Percentiles rank a stretch among this genome's conserved stretches.
phyloP scores from a whole-genome alignment of 768 basidiomycete genomes.

The Leccinum variicolor region DNA sequence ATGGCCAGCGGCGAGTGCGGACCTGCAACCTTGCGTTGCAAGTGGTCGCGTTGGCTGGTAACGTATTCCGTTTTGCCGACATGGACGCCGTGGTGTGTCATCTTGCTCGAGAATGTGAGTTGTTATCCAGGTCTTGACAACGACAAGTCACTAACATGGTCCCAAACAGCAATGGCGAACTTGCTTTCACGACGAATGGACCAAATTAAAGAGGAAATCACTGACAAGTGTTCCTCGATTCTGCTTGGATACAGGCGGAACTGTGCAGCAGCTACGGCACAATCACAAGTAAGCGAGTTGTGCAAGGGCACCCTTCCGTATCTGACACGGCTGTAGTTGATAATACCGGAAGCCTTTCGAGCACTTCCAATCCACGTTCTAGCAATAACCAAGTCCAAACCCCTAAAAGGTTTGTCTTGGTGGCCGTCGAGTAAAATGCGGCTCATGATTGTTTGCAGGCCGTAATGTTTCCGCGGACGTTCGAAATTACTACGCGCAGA shows the following conservation, averaged over 20 bases:
- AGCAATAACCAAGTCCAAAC: constrained; percentile 82
- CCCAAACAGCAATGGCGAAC: constrained; percentile 58
- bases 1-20: constrained; percentile 80
- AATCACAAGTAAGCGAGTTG: constrained; percentile 63
- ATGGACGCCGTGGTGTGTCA: constrained; percentile 77
- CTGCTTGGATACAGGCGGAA: constrained; percentile 84
- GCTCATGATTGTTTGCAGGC: constrained; percentile 40
- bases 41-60: constrained; percentile 80
- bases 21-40: constrained; percentile 83
- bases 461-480: constrained; percentile 92
- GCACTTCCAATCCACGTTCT: constrained; percentile 79
- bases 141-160: not conserved
- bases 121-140: not conserved
- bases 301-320: not conserved
- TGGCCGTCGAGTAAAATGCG: not conserved
- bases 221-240: constrained; percentile 77
- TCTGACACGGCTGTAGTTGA: constrained; percentile 52
- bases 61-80: constrained; percentile 89
- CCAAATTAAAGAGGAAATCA: constrained; percentile 80
- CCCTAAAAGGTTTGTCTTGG: constrained; percentile 73
- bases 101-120: constrained; percentile 74
- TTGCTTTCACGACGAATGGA: constrained; percentile 59
- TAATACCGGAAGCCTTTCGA: constrained; percentile 92
- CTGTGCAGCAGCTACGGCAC: constrained; percentile 76
- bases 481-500: constrained; percentile 80